Base-by-base conservation (phyloP, 192 early-diverging fungal genomes). In the Geranomyces michiganensis region DNA sequence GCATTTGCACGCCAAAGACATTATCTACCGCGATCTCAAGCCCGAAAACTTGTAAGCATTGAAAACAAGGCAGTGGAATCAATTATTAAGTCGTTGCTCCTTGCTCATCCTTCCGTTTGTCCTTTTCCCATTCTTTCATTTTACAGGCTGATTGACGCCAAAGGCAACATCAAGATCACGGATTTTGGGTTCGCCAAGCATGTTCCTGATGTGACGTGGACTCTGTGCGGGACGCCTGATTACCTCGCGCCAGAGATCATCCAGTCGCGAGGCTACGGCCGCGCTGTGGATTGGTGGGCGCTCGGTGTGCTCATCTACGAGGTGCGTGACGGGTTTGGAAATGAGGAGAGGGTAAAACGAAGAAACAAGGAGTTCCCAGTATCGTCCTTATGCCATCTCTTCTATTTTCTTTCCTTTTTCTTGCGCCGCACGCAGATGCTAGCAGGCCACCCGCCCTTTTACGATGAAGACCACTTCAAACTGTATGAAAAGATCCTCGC, bases 21-120 rank as follows among this genome's bases (percentile, higher is more conserved):
- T 96, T 51, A 91, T 96, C 67, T 96, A 94, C 84, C 88, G 94
- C 46, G 94, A 96, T 79, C 83, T 94, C 62, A 96, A 96, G 76
- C 94, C 94, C 12, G 94, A 88, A 29, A 64, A 64, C 43, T 46
- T 64, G 62, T 46, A 41, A 41, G 36, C 10, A 3, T 41, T 41
- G 3, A 41, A 3, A n/a, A n/a, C n/a, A n/a, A n/a, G n/a, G n/a
- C n/a, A n/a, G 77, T n/a, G n/a, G n/a, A n/a, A n/a, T n/a, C n/a
- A n/a, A 72, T 75, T 56, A 19, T 1, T 56, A 14, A n/a, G 58
- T 30, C 12, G 12, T 51, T 60, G 24, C 30, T 24, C 64, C 46
- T 64, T 17, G 5, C 15, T 24, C 36, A 41, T 41, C 36, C 10
- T 41, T 41, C 10, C 36, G 3, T 41, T 41, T 41, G 36, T 3